These are phyloP conservation scores for Pancytospora epiphaga DNA, from an alignment of 371 early-diverging fungal genomes.

Conservation along the genomic window DNA sequence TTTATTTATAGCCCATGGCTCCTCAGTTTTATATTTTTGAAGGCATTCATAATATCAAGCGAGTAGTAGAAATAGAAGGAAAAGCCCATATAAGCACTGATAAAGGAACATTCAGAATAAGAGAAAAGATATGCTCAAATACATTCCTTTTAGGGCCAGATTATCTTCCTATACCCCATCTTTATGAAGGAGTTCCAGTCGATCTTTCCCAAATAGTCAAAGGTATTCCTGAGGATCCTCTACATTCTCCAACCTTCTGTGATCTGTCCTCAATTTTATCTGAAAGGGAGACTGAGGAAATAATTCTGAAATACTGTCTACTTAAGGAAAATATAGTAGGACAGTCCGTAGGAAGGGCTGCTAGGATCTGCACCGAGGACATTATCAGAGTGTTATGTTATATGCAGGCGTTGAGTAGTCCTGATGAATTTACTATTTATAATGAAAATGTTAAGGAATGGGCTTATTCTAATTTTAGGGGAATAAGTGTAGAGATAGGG, in stretches of 20 bases:
- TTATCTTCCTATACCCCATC: neutral
- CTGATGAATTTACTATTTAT: neutral
- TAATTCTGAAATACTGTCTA: neutral
- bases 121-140: neutral
- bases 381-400: neutral
- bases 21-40: neutral
- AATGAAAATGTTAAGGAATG: slow-evolving; percentile 1
- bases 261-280: neutral
- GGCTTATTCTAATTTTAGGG: neutral
- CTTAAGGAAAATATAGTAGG: neutral
- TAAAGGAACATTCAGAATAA: neutral
- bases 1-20: too few relatives aligned
- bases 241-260: neutral
- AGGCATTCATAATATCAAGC: neutral
- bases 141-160: neutral
- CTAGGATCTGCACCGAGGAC: neutral
- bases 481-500: neutral
- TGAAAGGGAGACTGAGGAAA: neutral
- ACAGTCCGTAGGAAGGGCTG: neutral
- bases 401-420: neutral
- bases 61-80: neutral
- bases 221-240: neutral
- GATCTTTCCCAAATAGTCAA: neutral
- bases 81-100: neutral
- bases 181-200: neutral